These are phyloP conservation scores for Phytophthora cajani DNA, from an alignment of 352 stramenopile genomes.

Conservation along the genomic window DNA sequence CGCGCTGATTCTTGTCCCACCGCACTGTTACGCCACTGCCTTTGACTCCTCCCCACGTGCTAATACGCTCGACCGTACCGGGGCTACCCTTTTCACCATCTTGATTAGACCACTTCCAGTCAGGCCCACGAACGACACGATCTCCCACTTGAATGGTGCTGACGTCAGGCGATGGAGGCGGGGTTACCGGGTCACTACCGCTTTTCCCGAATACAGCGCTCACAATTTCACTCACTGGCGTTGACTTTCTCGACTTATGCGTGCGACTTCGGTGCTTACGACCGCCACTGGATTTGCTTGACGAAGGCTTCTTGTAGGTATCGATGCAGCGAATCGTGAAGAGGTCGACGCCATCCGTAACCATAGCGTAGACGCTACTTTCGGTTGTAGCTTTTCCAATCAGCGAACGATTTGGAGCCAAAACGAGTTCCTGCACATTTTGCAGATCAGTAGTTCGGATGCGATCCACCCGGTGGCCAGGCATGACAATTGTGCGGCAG, in stretches of 20 bases:
- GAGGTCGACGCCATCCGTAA: slow-evolving; percentile 65
- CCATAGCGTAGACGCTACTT: slow-evolving; percentile 77
- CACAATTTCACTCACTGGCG: slow-evolving; percentile 38
- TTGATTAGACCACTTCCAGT: slow-evolving; percentile 87
- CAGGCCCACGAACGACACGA: slow-evolving; percentile 71
- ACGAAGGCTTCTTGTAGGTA: slow-evolving; percentile 49
- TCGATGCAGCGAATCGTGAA: slow-evolving; percentile 76
- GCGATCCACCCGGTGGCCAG: slow-evolving; percentile 66
- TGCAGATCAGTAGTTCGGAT: slow-evolving; percentile 52
- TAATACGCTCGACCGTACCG: slow-evolving; percentile 82
- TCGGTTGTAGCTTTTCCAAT: slow-evolving; percentile 47
- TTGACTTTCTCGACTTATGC: slow-evolving; percentile 40
- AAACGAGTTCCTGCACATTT: slow-evolving; percentile 61
- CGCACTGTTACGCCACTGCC: slow-evolving; percentile 79
- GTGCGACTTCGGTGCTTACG: slow-evolving; percentile 38
- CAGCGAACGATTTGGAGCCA: slow-evolving; percentile 48
- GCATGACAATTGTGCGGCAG: slow-evolving; percentile 80
- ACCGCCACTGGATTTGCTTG: slow-evolving; percentile 36
- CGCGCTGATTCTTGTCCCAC: slow-evolving; percentile 85
- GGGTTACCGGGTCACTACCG: slow-evolving; percentile 20
- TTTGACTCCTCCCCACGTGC: slow-evolving; percentile 78
- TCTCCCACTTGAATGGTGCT: slow-evolving; percentile 62
- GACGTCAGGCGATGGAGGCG: slow-evolving; percentile 9
- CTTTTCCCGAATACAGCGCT: slow-evolving; percentile 30
- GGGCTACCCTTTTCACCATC: slow-evolving; percentile 66